Base-by-base conservation (phyloP, 305 asterid species). In the Fraxinus ornus region DNA sequence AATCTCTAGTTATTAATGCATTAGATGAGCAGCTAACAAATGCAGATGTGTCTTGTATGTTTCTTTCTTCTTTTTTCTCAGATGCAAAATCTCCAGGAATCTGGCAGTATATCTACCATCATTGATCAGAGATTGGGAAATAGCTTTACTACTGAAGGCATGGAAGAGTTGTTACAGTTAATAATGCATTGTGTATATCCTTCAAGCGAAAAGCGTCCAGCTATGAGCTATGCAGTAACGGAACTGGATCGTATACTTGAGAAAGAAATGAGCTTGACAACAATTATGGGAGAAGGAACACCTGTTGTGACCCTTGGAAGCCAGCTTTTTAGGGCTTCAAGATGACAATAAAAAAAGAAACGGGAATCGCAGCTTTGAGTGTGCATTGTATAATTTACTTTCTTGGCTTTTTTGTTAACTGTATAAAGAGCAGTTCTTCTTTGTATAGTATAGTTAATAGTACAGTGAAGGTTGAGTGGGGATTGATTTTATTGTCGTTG, bases 271-370 rank as follows among this genome's bases (percentile, higher is more conserved):
- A 92, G 94, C 91, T 84, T 92, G 90, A 94, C 98, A 49, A 93
- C 97, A 13, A 92, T 94, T 81, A 91, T 93, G 98, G 98, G 97
- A 83, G 97, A 90, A 90, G 98, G 97, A 66, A 92, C 97, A 83
- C 97, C 98, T 3, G 95, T 89, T 77, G 98, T 94, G 83, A 91
- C 88, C 22, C 93, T 92, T 22, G 98, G 97, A 84, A 94, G 98
- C 91, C 95, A 94, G 87, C 98, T 93, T 84, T 94, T 94, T 84
- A 89, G 89, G 90, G 87, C 94, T 87, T 93, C 91, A 75, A 90
- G n/a, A n/a, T n/a, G n/a, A n/a, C n/a, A 86, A 82, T 93, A 85
- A 89, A 4, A 10, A 77, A 76, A 75, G 70, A 60, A 28, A 55
- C 1, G 22, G 60, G 73, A 60, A 37, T 78, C 77, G 2, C 80